Evolutionary conservation across 371 early-diverging fungal genomes (phyloP).

Genomic region (Amoeboaphelidium protococcarum): DNA sequence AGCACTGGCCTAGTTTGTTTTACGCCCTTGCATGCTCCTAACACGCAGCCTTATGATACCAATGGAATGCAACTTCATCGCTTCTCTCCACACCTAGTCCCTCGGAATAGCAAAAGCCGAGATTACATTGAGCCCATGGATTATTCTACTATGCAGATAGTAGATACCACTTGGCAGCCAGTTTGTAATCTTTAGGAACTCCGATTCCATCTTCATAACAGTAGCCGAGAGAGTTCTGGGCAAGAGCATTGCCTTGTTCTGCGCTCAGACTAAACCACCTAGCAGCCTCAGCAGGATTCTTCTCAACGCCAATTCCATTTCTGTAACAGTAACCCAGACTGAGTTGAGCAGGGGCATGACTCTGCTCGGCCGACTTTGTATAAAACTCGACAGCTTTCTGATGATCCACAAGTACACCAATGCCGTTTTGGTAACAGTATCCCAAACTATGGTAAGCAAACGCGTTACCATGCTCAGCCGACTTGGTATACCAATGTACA

Average conservation of each 20-base stretch:
- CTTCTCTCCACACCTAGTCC: constrained; percentile 1
- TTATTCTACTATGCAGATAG: constrained; percentile 5
- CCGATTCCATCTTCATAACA: constrained; percentile 19
- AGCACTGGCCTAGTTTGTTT: constrained; percentile 14
- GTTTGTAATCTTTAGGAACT: neutral
- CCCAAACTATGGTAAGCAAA: constrained; percentile 58
- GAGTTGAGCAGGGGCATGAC: constrained; percentile 15
- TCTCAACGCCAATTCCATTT: constrained; percentile 11
- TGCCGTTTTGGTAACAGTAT: constrained; percentile 54
- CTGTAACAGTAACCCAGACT: constrained; percentile 13
- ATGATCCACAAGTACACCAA: constrained; percentile 34
- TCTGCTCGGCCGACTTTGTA: constrained; percentile 27
- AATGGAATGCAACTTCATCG: neutral
- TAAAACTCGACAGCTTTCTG: constrained; percentile 42
- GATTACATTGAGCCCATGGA: constrained; percentile 5
- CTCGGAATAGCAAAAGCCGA: constrained; percentile 11
- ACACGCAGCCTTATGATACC: neutral
- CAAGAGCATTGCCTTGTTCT: constrained; percentile 18
- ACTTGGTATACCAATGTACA: constrained; percentile 32
- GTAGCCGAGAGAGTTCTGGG: constrained; percentile 20
- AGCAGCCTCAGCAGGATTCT: constrained; percentile 15
- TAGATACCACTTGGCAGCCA: constrained; percentile 2
- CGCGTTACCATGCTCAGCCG: constrained; percentile 36
- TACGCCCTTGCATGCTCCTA: constrained; percentile 20
- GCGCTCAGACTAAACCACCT: constrained; percentile 15